These are phyloP conservation scores for Beauveria sp. DNA, from an alignment of 2,329 filamentous ascomycete species.

Conservation along the genomic window DNA sequence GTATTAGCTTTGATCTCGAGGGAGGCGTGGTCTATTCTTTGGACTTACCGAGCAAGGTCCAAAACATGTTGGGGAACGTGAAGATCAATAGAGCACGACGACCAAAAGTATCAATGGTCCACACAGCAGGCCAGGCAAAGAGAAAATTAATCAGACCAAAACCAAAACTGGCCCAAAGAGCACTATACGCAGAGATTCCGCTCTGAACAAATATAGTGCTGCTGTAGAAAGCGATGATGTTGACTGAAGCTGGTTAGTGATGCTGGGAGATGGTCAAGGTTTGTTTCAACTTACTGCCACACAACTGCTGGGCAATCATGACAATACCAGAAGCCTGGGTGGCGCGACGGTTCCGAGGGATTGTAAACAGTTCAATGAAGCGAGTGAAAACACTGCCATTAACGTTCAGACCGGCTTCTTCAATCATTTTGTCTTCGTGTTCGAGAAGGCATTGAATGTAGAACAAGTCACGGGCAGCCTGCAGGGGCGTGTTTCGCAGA, in stretches of 20 bases:
- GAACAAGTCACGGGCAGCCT: conserved; percentile 56
- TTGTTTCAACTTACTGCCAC: conserved; percentile 32
- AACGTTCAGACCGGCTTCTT: conserved; percentile 22
- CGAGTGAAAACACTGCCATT: conserved; percentile 41
- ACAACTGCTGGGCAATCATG: conserved; percentile 60
- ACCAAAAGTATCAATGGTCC: conserved; percentile 58
- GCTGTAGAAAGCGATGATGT: conserved; percentile 43
- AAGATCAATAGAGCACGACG: conserved; percentile 51
- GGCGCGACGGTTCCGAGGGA: conserved; percentile 51
- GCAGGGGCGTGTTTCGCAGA: conserved; percentile 50
- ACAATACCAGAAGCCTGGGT: conserved; percentile 60
- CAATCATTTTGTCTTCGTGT: conserved; percentile 22
- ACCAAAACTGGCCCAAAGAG: conserved; percentile 35
- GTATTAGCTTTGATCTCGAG: neutral
- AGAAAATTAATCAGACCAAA: conserved; percentile 52
- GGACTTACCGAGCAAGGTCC: conserved; percentile 39
- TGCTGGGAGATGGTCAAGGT: neutral
- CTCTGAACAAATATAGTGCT: conserved; percentile 37
- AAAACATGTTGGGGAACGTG: conserved; percentile 59
- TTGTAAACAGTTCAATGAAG: conserved; percentile 49
- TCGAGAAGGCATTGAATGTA: conserved; percentile 43
- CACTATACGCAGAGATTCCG: conserved; percentile 30
- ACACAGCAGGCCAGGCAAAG: conserved; percentile 55
- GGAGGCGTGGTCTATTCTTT: too few relatives aligned
- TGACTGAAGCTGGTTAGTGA: conserved; percentile 22